Evolutionary conservation across 2,329 filamentous ascomycete species (phyloP).

Genomic region (Epicoccum sorghinum): DNA sequence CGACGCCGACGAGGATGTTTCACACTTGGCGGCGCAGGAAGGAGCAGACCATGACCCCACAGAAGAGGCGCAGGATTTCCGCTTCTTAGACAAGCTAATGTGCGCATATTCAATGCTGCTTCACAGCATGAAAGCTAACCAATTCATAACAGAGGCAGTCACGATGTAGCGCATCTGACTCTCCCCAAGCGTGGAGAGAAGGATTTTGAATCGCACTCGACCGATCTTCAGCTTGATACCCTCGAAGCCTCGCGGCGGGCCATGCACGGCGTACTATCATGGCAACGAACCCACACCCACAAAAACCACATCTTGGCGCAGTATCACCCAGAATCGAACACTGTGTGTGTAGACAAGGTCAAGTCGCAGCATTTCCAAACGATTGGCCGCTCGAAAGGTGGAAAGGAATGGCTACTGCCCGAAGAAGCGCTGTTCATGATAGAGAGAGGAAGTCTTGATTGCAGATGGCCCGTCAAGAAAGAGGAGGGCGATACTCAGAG

Average conservation of each 20-base stretch:
- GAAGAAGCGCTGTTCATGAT: constrained; percentile 91
- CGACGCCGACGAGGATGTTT: constrained; percentile 45
- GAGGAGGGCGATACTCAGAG: constrained; percentile 37
- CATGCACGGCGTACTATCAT: constrained; percentile 85
- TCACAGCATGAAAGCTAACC: background rate
- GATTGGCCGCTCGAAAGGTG: constrained; percentile 65
- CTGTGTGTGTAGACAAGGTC: constrained; percentile 70
- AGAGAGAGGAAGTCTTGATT: constrained; percentile 84
- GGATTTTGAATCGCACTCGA: constrained; percentile 94
- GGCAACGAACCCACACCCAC: constrained; percentile 74
- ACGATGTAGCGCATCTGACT: constrained; percentile 51
- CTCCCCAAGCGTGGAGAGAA: constrained; percentile 93
- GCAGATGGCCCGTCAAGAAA: constrained; percentile 73
- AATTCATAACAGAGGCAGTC: constrained; percentile 16
- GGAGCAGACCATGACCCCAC: constrained; percentile 60
- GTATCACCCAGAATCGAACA: constrained; percentile 70
- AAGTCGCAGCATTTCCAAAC: constrained; percentile 74
- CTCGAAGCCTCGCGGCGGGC: constrained; percentile 82
- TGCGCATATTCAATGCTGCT: constrained; percentile 43
- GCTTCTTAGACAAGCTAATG: constrained; percentile 67
- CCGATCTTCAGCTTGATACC: constrained; percentile 75
- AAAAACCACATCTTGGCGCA: constrained; percentile 71
- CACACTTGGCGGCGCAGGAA: constrained; percentile 32
- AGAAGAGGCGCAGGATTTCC: constrained; percentile 87
- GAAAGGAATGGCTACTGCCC: constrained; percentile 79